phyloP scores from a whole-genome alignment of 2,329 filamentous ascomycete genomes.

The Penicillium sp. region DNA sequence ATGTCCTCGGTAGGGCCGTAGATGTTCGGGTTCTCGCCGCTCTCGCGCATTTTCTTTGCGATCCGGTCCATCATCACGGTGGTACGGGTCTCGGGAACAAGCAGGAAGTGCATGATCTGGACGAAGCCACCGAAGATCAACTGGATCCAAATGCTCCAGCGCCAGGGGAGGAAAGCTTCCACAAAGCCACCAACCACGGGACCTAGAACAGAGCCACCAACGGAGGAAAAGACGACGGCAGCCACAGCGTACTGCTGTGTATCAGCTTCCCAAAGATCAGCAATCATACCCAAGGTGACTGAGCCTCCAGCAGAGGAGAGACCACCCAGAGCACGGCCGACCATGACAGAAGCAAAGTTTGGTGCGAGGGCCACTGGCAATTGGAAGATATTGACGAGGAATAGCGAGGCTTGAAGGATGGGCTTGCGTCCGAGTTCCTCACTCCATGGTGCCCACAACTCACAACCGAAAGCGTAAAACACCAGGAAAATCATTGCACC shows the following conservation, averaged over 20 bases:
- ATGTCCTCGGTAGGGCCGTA: constrained; percentile 75
- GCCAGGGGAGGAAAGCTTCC: constrained; percentile 70
- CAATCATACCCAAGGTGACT: constrained; percentile 76
- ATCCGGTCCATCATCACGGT: constrained; percentile 80
- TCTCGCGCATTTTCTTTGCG: constrained; percentile 73
- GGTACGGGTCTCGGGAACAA: constrained; percentile 78
- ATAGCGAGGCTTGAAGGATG: constrained; percentile 73
- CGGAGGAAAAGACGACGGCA: constrained; percentile 78
- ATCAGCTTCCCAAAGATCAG: constrained; percentile 74
- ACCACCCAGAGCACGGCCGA: constrained; percentile 72
- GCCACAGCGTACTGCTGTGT: constrained; percentile 77
- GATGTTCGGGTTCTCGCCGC: constrained; percentile 63
- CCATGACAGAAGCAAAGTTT: constrained; percentile 73
- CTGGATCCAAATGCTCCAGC: constrained; percentile 84
- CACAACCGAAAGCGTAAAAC: constrained; percentile 82
- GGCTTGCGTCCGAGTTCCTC: constrained; percentile 82
- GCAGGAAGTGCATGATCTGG: constrained; percentile 69
- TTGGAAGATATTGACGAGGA: constrained; percentile 79
- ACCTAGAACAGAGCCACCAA: constrained; percentile 76
- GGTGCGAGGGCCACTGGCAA: constrained; percentile 73
- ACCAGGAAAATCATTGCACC: constrained; percentile 82
- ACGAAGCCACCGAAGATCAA: constrained; percentile 76
- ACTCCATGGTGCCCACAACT: constrained; percentile 86
- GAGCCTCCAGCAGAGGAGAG: constrained; percentile 74
- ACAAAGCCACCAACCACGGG: constrained; percentile 81